Evolutionary conservation across 768 basidiomycete genomes (phyloP).

Genomic region (Psilocybe azurescens): DNA sequence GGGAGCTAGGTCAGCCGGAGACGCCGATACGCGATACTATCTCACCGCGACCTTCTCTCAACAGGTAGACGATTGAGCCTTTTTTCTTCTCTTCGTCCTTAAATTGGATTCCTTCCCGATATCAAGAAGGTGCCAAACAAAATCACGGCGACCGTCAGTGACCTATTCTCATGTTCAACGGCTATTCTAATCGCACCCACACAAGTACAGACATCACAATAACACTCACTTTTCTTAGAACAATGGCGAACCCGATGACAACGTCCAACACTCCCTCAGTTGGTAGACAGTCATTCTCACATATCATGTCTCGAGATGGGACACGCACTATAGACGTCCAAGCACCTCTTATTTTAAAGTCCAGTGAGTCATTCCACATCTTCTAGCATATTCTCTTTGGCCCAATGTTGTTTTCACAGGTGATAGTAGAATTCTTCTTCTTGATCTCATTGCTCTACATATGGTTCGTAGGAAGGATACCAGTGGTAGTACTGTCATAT

Average conservation of each 20-base stretch:
- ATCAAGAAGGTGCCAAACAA: conserved; percentile 49
- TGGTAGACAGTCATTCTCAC: conserved; percentile 9
- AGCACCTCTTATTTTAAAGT: conserved; percentile 34
- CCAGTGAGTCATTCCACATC: conserved; percentile 14
- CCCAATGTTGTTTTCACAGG: neutral
- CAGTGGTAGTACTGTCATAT: conserved; percentile 48
- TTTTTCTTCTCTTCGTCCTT: conserved; percentile 68
- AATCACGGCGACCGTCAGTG: conserved; percentile 53
- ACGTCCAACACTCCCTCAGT: conserved; percentile 6
- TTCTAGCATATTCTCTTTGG: neutral
- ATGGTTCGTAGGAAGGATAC: conserved; percentile 39
- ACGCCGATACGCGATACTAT: neutral
- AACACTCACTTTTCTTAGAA: conserved; percentile 49
- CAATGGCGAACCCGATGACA: conserved; percentile 24
- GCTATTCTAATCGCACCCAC: neutral
- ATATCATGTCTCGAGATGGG: conserved; percentile 21
- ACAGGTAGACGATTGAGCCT: conserved; percentile 57
- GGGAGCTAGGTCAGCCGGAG: conserved; percentile 47
- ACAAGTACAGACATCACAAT: conserved; percentile 50
- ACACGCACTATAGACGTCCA: conserved; percentile 40
- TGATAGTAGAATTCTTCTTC: conserved; percentile 35
- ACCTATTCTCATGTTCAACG: no score
- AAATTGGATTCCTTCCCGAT: conserved; percentile 70
- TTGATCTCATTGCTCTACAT: conserved; percentile 50
- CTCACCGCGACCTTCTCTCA: conserved; percentile 13